Evolutionary conservation across 2,329 filamentous ascomycete genomes (phyloP).

Genomic region (Bipolaris gigantea): DNA sequence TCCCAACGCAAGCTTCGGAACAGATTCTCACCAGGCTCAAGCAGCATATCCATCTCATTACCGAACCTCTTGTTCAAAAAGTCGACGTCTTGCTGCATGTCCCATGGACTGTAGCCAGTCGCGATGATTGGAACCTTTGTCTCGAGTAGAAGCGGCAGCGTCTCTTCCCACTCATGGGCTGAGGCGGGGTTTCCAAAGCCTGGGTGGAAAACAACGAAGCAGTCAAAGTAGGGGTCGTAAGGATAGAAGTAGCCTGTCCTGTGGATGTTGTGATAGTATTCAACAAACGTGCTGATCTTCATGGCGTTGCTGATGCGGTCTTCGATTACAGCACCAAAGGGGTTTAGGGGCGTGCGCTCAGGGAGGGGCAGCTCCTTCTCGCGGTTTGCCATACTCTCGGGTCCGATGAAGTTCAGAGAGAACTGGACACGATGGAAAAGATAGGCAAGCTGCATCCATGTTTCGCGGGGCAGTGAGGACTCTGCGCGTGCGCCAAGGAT

Average conservation of each 20-base stretch:
- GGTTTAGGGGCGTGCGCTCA: slow-evolving; percentile 79
- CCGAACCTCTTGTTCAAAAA: slow-evolving; percentile 84
- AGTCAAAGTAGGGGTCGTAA: slow-evolving; percentile 98
- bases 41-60: slow-evolving; percentile 87
- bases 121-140: slow-evolving; percentile 94
- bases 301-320: slow-evolving; percentile 83
- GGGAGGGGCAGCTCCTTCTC: slow-evolving; percentile 92
- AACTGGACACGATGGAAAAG: slow-evolving; percentile 91
- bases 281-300: slow-evolving; percentile 97
- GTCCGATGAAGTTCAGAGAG: slow-evolving; percentile 91
- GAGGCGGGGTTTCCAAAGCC: slow-evolving; percentile 92
- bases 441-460: slow-evolving; percentile 92
- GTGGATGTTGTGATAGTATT: slow-evolving; percentile 97
- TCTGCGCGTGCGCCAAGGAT: slow-evolving; percentile 95
- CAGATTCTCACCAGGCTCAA: slow-evolving; percentile 89
- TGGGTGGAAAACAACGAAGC: slow-evolving; percentile 95
- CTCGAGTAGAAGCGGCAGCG: slow-evolving; percentile 84
- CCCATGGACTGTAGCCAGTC: slow-evolving; percentile 93
- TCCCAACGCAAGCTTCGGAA: slow-evolving; percentile 97
- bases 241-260: slow-evolving; percentile 87
- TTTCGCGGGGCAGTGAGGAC: slow-evolving; percentile 88
- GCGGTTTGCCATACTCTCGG: slow-evolving; percentile 92
- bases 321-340: slow-evolving; percentile 92
- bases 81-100: slow-evolving; percentile 89
- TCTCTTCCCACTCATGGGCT: slow-evolving; percentile 91